Conservation (phyloP, 2,329 filamentous ascomycete genomes). For the Talaromyces sp. region DNA sequence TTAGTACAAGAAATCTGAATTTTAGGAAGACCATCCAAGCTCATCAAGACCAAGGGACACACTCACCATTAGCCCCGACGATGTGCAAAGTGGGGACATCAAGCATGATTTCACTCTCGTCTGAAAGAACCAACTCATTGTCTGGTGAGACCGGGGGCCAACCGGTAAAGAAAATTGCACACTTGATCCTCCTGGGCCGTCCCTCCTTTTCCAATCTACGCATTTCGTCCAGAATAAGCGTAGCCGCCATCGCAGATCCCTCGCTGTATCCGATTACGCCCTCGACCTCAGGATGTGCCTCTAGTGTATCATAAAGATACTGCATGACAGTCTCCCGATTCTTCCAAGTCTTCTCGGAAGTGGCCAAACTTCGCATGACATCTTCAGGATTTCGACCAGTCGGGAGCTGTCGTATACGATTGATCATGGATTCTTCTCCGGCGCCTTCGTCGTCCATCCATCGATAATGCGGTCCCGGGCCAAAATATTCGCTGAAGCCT, state of each 20-base stretch:
- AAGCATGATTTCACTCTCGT: conserved; percentile 42
- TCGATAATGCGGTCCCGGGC: conserved; percentile 14
- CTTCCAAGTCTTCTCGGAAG: conserved; percentile 24
- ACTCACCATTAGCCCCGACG: conserved; percentile 27
- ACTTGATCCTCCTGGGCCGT: conserved; percentile 40
- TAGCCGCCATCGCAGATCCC: conserved; percentile 56
- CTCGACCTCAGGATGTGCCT: conserved; percentile 41
- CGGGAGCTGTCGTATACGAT: conserved; percentile 15
- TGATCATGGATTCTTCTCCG: conserved; percentile 11
- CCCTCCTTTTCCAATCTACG: conserved; percentile 38
- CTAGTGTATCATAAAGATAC: conserved; percentile 44
- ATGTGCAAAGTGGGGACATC: conserved; percentile 45
- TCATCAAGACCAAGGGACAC: background rate
- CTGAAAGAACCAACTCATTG: conserved; percentile 36
- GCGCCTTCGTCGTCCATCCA: conserved; percentile 15
- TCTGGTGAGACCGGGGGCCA: conserved; percentile 42
- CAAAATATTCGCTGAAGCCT: conserved; percentile 15
- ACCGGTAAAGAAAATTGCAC: conserved; percentile 50
- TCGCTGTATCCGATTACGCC: conserved; percentile 62
- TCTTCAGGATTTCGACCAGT: conserved; percentile 21
- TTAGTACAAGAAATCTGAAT: background rate
- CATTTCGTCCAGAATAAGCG: conserved; percentile 52
- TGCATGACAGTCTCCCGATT: conserved; percentile 28
- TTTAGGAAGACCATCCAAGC: background rate
- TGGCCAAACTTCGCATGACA: conserved; percentile 11